Evolutionary conservation across 2,329 filamentous ascomycete genomes (phyloP).

Genomic region (Tricladium varicosporioides): DNA sequence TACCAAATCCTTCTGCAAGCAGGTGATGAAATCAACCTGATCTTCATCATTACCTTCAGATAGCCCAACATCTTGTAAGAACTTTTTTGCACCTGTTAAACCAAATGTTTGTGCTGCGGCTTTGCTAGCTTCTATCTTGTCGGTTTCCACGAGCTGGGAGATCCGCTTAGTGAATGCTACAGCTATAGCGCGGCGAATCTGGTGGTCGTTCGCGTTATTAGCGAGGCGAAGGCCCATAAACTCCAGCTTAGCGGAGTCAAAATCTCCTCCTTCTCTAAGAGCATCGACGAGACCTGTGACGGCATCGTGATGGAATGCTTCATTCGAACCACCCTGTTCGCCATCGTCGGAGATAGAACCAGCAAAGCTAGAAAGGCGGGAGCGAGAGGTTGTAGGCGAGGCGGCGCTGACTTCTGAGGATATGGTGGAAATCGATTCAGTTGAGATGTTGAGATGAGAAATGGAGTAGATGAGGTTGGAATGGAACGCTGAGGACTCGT

Average conservation of each 20-base stretch:
- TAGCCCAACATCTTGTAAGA: slow-evolving; percentile 59
- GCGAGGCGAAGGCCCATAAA: slow-evolving; percentile 91
- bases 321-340: slow-evolving; percentile 43
- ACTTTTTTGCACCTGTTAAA: slow-evolving; percentile 52
- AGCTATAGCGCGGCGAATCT: slow-evolving; percentile 83
- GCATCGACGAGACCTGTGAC: slow-evolving; percentile 84
- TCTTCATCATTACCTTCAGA: slow-evolving; percentile 64
- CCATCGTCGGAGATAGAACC: slow-evolving; percentile 68
- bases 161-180: slow-evolving; percentile 82
- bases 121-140: slow-evolving; percentile 56
- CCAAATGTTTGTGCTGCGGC: slow-evolving; percentile 62
- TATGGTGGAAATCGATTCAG: slow-evolving; percentile 63
- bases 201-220: slow-evolving; percentile 83
- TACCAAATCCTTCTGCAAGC: slow-evolving; percentile 76
- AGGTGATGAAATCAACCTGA: slow-evolving; percentile 81
- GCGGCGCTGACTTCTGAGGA: slow-evolving; percentile 51
- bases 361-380: slow-evolving; percentile 68
- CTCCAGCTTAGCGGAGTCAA: slow-evolving; percentile 80
- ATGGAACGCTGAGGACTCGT: slow-evolving; percentile 60
- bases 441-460: slow-evolving; percentile 38
- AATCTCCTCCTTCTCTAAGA: slow-evolving; percentile 73
- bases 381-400: slow-evolving; percentile 40
- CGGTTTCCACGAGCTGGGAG: slow-evolving; percentile 62
- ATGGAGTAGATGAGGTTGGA: slow-evolving; percentile 37
- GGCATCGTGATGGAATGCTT: slow-evolving; percentile 82